Conservation (phyloP, 139 green algal species). For the Chlamydomonas sp. region DNA sequence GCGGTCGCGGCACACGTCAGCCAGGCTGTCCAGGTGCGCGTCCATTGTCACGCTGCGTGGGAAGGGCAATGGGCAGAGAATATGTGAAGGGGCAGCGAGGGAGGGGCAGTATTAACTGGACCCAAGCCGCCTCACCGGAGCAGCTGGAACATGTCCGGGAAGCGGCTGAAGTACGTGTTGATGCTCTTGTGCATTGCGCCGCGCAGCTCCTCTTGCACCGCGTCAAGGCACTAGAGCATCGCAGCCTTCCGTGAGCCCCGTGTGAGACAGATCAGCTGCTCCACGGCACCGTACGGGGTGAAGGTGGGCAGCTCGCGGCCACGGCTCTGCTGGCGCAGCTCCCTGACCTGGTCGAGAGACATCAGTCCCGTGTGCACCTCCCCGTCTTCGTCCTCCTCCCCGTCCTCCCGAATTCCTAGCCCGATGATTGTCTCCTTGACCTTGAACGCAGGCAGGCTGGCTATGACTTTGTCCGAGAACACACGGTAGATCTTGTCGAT, state of each 20-base stretch:
- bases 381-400: constrained; percentile 3
- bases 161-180: not conserved
- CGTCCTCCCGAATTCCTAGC: not conserved
- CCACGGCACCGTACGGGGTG: constrained; percentile 17
- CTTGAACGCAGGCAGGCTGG: not conserved
- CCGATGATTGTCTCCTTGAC: not conserved
- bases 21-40: not conserved
- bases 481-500: not conserved
- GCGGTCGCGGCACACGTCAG: not conserved
- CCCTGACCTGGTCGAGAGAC: constrained; percentile 6
- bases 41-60: too few relatives aligned
- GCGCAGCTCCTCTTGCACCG: not conserved
- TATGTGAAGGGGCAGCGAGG: too few relatives aligned
- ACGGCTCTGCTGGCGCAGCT: not conserved
- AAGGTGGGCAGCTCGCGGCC: constrained; percentile 25
- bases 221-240: not conserved
- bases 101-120: too few relatives aligned
- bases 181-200: not conserved
- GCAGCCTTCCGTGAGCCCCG: not conserved
- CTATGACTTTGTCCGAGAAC: not conserved
- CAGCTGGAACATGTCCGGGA: not conserved
- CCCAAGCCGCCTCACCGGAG: not conserved
- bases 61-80: too few relatives aligned
- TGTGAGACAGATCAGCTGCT: not conserved
- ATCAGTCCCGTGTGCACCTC: constrained; percentile 1